Percentiles rank a stretch among this genome's conserved stretches.
phyloP scores from a whole-genome alignment of 2,329 filamentous ascomycete species.

The Alternaria gansuensis region DNA sequence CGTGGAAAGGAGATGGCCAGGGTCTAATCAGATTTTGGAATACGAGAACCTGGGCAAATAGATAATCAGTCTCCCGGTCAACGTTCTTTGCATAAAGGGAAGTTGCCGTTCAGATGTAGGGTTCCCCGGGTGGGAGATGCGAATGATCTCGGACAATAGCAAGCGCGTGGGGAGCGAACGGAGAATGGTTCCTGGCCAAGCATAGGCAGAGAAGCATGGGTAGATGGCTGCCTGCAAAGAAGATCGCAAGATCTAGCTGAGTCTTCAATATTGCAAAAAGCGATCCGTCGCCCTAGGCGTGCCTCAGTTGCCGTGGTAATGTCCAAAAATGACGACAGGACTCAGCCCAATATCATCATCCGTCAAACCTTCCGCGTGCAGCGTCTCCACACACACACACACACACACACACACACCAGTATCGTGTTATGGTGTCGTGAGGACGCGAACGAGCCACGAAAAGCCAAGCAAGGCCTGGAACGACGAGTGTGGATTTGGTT shows the following conservation, averaged over 20 bases:
- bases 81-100: neutral
- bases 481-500: neutral
- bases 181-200: neutral
- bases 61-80: neutral
- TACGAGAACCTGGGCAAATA: neutral
- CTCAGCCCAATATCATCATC: conserved; percentile 3
- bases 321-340: conserved; percentile 9
- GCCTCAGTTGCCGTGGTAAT: conserved; percentile 5
- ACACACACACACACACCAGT: conserved; percentile 1
- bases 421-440: conserved; percentile 16
- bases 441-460: conserved; percentile 8
- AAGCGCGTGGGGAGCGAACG: neutral
- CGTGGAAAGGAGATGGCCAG: neutral
- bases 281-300: conserved; percentile 6
- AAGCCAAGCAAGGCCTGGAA: conserved; percentile 1
- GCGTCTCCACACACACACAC: conserved; percentile 1
- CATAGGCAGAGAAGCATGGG: neutral
- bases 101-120: neutral
- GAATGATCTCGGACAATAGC: neutral
- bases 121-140: neutral
- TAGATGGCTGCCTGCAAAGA: neutral
- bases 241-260: conserved; percentile 11
- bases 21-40: neutral
- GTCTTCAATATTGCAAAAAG: conserved; percentile 12
- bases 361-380: conserved; percentile 15